These are phyloP conservation scores for Aspergillus aculeatinus DNA, from an alignment of 2,329 filamentous ascomycete genomes.

Conservation along the genomic window DNA sequence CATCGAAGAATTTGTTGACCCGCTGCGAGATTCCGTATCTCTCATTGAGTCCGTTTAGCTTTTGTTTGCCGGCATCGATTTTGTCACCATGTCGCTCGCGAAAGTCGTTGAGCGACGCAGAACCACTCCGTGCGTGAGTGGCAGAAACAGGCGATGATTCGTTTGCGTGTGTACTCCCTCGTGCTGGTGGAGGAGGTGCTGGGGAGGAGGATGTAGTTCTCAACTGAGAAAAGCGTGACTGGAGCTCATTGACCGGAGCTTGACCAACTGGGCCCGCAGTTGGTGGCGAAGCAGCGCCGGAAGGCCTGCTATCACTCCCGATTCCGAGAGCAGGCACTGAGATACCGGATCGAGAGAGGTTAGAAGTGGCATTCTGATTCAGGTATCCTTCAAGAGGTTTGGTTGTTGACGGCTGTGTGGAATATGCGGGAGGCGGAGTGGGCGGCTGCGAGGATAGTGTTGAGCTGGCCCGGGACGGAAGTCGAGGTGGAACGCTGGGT, in stretches of 20 bases:
- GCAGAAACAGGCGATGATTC: conserved; percentile 63
- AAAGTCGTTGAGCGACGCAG: conserved; percentile 65
- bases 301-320: conserved; percentile 40
- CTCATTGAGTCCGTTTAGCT: conserved; percentile 48
- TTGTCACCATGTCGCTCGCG: conserved; percentile 70
- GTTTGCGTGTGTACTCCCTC: conserved; percentile 52
- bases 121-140: conserved; percentile 58
- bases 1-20: conserved; percentile 49
- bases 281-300: conserved; percentile 21
- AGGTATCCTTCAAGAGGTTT: conserved; percentile 40
- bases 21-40: conserved; percentile 46
- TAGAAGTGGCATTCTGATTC: conserved; percentile 61
- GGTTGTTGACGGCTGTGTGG: conserved; percentile 39
- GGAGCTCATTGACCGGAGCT: conserved; percentile 63
- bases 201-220: conserved; percentile 38
- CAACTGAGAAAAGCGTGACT: conserved; percentile 64
- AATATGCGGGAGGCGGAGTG: conserved; percentile 48
- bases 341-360: conserved; percentile 72
- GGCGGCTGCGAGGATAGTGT: conserved; percentile 45
- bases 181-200: conserved; percentile 32
- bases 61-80: conserved; percentile 59
- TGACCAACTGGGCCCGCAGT: conserved; percentile 23
- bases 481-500: conserved; percentile 63
- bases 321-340: conserved; percentile 79
- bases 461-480: conserved; percentile 67